Percentiles rank a stretch among this genome's conserved stretches.
Conservation (phyloP, 768 basidiomycete genomes). For the Phylloporus arenicola region DNA sequence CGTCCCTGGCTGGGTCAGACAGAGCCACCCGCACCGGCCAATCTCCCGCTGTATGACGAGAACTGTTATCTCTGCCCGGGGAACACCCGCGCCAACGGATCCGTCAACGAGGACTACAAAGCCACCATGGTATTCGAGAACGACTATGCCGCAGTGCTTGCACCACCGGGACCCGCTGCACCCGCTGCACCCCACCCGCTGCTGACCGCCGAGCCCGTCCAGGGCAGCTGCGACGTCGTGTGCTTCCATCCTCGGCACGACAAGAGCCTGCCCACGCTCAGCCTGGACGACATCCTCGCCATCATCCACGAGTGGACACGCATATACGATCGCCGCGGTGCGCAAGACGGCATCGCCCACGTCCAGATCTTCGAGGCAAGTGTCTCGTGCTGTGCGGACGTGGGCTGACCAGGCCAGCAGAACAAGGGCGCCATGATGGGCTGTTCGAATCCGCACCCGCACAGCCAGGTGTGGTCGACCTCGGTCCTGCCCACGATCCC, state of each 20-base stretch:
- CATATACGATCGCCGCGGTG: constrained; percentile 56
- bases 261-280: constrained; percentile 70
- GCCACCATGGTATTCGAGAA: constrained; percentile 70
- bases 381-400: background rate
- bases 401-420: constrained; percentile 32
- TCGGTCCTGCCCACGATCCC: constrained; percentile 68
- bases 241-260: constrained; percentile 85
- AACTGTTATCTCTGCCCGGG: constrained; percentile 87
- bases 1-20: constrained; percentile 90
- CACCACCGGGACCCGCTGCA: constrained; percentile 50
- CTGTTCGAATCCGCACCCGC: constrained; percentile 91
- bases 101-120: constrained; percentile 61
- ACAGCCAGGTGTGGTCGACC: constrained; percentile 85
- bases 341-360: constrained; percentile 64
- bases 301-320: constrained; percentile 72
- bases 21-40: constrained; percentile 51
- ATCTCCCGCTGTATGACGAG: constrained; percentile 61
- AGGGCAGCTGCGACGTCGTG: constrained; percentile 84
- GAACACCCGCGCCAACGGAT: constrained; percentile 68
- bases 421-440: constrained; percentile 96
- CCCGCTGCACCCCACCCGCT: constrained; percentile 56
- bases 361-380: constrained; percentile 84
- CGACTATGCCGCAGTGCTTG: constrained; percentile 77
- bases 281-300: constrained; percentile 47
- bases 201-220: constrained; percentile 58